A percentile compares a stretch with the other conserved stretches of the same genome.
Conservation (phyloP, 2,329 filamentous ascomycete genomes). For the Monosporascus sp. region DNA sequence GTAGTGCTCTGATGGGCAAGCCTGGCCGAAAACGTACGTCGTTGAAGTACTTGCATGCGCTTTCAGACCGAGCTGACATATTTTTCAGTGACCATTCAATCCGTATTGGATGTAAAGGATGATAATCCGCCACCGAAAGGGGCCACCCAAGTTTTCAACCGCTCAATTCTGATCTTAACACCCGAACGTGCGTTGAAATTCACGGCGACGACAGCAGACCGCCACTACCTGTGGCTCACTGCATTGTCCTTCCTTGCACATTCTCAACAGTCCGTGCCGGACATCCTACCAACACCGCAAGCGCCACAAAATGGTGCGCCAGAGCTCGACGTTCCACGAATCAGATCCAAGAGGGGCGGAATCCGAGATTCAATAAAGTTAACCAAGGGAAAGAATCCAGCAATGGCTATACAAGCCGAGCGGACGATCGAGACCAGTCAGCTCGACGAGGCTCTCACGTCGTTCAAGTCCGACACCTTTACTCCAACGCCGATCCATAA, state of each 20-base stretch:
- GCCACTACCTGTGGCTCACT: slow-evolving; percentile 93
- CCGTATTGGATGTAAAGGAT: slow-evolving; percentile 94
- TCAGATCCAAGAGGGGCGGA: slow-evolving; percentile 44
- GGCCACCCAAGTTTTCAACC: slow-evolving; percentile 64
- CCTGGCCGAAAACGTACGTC: slow-evolving; percentile 86
- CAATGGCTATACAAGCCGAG: slow-evolving; percentile 28
- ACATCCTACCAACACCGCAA: slow-evolving; percentile 53
- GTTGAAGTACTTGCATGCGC: slow-evolving; percentile 3
- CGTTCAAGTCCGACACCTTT: slow-evolving; percentile 30
- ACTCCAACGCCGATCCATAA: slow-evolving; percentile 32
- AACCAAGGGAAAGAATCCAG: slow-evolving; percentile 65
- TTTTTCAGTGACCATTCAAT: slow-evolving; percentile 78
- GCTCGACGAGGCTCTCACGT: slow-evolving; percentile 25
- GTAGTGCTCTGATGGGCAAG: slow-evolving; percentile 86
- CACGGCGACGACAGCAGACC: slow-evolving; percentile 73
- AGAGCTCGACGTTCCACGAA: slow-evolving; percentile 41
- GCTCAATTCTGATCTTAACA: slow-evolving; percentile 91
- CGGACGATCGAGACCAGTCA: slow-evolving; percentile 29
- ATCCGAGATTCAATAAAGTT: slow-evolving; percentile 88
- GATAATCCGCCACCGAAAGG: slow-evolving; percentile 80
- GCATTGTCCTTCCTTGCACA: slow-evolving; percentile 92
- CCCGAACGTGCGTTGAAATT: slow-evolving; percentile 93
- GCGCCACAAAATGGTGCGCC: slow-evolving; percentile 38
- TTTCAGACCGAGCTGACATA: slow-evolving; percentile 24
- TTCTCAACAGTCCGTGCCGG: slow-evolving; percentile 74